phyloP scores from a whole-genome alignment of 192 early-diverging fungal genomes.

The Coemansia pectinata region DNA sequence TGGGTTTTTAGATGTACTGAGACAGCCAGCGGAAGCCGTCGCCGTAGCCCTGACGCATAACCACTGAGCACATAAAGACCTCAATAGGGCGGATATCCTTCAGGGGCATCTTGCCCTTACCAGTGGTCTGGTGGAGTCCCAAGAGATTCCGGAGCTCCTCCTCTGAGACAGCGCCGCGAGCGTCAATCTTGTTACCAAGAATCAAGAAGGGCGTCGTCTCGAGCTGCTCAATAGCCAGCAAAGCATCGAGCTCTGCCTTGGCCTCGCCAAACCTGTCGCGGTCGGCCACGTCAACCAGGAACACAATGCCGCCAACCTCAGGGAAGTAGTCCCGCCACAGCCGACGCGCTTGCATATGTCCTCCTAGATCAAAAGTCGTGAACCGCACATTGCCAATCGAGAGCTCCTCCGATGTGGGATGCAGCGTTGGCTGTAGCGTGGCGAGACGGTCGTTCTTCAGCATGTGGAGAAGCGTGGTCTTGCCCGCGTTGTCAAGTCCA shows the following conservation, averaged over 20 bases:
- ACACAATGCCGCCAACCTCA: slow-evolving; percentile 97
- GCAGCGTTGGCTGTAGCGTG: slow-evolving; percentile 91
- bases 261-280: slow-evolving; percentile 80
- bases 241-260: slow-evolving; percentile 92
- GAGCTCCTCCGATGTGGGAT: slow-evolving; percentile 97
- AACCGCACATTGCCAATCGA: slow-evolving; percentile 96
- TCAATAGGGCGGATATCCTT: slow-evolving; percentile 96
- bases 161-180: slow-evolving; percentile 88
- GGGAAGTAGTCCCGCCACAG: slow-evolving; percentile 99
- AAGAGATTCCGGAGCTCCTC: slow-evolving; percentile 84
- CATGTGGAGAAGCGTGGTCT: slow-evolving; percentile 99
- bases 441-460: slow-evolving; percentile 98
- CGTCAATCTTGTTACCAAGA: slow-evolving; percentile 99
- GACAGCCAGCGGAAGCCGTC: slow-evolving; percentile 93
- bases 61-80: slow-evolving; percentile 99
- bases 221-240: slow-evolving; percentile 93
- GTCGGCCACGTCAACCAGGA: slow-evolving; percentile 94
- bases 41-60: slow-evolving; percentile 98
- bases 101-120: slow-evolving; percentile 95
- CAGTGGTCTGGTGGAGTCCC: slow-evolving; percentile 96
- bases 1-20: slow-evolving; percentile 72
- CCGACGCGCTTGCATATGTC: slow-evolving; percentile 94
- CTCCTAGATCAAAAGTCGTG: slow-evolving; percentile 98
- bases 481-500: slow-evolving; percentile 97
- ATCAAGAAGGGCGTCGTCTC: slow-evolving; percentile 91